These are phyloP conservation scores for Cryptosporidium andersoni DNA, from an alignment of 169 alveolate species.

Conservation along the genomic window DNA sequence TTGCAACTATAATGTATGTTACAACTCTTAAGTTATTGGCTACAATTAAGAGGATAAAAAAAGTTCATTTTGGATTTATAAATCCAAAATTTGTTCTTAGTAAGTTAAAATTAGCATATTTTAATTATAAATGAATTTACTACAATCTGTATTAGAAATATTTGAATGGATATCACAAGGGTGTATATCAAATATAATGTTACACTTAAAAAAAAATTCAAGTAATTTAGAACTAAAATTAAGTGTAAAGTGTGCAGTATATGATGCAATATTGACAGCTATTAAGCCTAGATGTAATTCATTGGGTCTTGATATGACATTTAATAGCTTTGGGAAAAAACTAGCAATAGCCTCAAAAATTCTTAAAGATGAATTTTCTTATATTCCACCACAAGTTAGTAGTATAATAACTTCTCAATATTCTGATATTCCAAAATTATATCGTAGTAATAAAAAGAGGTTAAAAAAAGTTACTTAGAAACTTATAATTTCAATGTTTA, in stretches of 20 bases:
- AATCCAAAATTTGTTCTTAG: slow-evolving; percentile 25
- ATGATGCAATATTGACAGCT: slow-evolving; percentile 33
- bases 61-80: slow-evolving; percentile 57
- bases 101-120: too few relatives aligned
- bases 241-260: slow-evolving; percentile 40
- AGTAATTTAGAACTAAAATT: slow-evolving; percentile 13
- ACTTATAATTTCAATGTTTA: background rate
- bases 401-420: slow-evolving; percentile 4
- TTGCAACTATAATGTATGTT: slow-evolving; percentile 23
- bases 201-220: slow-evolving; percentile 13
- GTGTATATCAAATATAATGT: slow-evolving; percentile 11
- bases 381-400: background rate
- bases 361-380: slow-evolving; percentile 1
- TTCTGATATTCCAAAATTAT: slow-evolving; percentile 32
- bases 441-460: slow-evolving; percentile 25
- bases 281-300: slow-evolving; percentile 27
- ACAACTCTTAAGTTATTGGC: slow-evolving; percentile 15
- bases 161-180: slow-evolving; percentile 63
- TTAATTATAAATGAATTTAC: too few relatives aligned
- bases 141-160: background rate
- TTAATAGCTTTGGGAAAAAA: slow-evolving; percentile 8
- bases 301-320: slow-evolving; percentile 17
- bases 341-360: slow-evolving; percentile 1
- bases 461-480: slow-evolving; percentile 1
- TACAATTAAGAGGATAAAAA: slow-evolving; percentile 50